Evolutionary conservation across 1,139 yeast species (phyloP).

Genomic region (Yamadazyma diddensiae): DNA sequence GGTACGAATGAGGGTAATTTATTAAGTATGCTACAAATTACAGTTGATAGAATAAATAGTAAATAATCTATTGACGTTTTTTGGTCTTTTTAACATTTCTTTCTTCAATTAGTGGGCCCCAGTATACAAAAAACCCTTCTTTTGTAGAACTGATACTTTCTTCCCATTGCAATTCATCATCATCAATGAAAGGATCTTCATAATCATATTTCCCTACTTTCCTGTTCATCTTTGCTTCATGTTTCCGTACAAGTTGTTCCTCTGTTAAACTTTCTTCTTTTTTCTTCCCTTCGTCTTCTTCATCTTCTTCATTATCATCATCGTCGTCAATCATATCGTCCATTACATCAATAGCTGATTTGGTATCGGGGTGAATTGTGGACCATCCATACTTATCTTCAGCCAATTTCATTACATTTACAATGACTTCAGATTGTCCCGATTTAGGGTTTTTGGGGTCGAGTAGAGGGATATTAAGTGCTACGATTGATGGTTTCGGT

Average conservation of each 20-base stretch:
- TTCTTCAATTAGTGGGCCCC: slow-evolving; percentile 88
- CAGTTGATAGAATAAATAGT: slow-evolving; percentile 35
- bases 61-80: too few species aligned
- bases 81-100: slow-evolving; percentile 17
- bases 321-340: slow-evolving; percentile 62
- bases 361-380: slow-evolving; percentile 66
- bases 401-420: slow-evolving; percentile 75
- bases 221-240: slow-evolving; percentile 52
- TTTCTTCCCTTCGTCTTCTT: slow-evolving; percentile 24
- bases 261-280: slow-evolving; percentile 42
- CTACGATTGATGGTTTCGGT: slow-evolving; percentile 40
- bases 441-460: slow-evolving; percentile 51
- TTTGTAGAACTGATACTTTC: slow-evolving; percentile 90
- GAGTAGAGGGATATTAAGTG: slow-evolving; percentile 57
- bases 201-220: slow-evolving; percentile 87
- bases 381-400: slow-evolving; percentile 87
- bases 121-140: slow-evolving; percentile 94
- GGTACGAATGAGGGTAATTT: slow-evolving; percentile 27
- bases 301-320: slow-evolving; percentile 37
- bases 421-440: slow-evolving; percentile 68
- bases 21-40: slow-evolving; percentile 35
- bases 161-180: slow-evolving; percentile 87
- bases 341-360: slow-evolving; percentile 56
- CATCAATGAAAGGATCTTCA: slow-evolving; percentile 96
- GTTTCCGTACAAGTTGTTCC: slow-evolving; percentile 46